Evolutionary conservation across 2,329 filamentous ascomycete genomes (phyloP), one percentile per base, ranked within the genome.

Genomic region (Aspergillus pseudotamarii): DNA sequence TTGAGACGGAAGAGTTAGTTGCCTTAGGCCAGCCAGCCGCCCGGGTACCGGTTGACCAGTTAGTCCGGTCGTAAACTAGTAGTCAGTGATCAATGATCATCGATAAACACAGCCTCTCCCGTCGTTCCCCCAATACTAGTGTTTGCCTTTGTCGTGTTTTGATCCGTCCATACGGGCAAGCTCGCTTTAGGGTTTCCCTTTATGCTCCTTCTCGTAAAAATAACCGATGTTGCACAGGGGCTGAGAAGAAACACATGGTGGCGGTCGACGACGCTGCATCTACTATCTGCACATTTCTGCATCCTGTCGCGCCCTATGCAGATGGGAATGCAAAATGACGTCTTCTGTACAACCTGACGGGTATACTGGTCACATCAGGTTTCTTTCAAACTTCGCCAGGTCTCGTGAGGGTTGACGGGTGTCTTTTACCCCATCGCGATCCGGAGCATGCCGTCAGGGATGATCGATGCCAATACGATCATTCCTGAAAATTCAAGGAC

Each of bases 211-310:
- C 60, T 30, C 54, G 51, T 43, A 65, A 58, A 51, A 61, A 45
- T 54, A 61, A 62, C 53, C 62, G 50, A 55, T 41, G 58, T 56
- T 26, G 28, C 30, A 60, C 58, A 55, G 16, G 48, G 32, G 32
- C 50, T 53, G 43, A 38, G 59, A 57, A 41, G 28, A 61, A 45
- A 60, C 59, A 57, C 53, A 61, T 61, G 59, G 63, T 57, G 43
- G 56, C 60, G 57, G 51, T 50, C 12, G 59, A 51, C 28, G 48
- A 51, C 21, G 19, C 32, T 21, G 48, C 36, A 55, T 55, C 58
- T 30, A 19, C 46, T 45, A 28, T 56, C 51, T 36, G n/a, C 36
- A 26, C 34, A 16, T 28, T 38, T 60, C 58, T 56, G 53, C 51
- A 57, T 54, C 30, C 30, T 23, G 51, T 30, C 51, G 32, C 32